Evolutionary conservation across 768 basidiomycete species (phyloP).

Genomic region (Psilocybe tampanensis): DNA sequence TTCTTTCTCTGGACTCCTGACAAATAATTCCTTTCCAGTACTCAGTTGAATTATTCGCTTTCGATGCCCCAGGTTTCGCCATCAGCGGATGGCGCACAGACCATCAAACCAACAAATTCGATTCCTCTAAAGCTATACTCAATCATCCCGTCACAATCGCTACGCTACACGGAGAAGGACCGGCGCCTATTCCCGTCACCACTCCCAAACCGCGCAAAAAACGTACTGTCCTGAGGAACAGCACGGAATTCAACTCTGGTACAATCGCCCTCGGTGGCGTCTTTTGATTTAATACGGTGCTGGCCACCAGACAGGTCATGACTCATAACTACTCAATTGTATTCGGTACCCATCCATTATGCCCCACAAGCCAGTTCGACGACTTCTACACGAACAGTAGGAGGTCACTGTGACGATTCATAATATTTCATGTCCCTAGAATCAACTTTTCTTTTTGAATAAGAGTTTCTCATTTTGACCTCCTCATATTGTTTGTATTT

Average conservation of each 20-base stretch:
- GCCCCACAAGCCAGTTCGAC: too few relatives aligned
- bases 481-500: too few relatives aligned
- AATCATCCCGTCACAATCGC: conserved; percentile 28
- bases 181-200: conserved; percentile 23
- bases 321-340: background rate
- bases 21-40: conserved; percentile 16
- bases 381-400: too few relatives aligned
- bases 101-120: background rate
- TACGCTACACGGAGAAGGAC: conserved; percentile 28
- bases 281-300: background rate
- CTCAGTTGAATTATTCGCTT: conserved; percentile 25
- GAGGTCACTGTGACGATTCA: too few relatives aligned
- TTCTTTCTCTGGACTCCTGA: background rate
- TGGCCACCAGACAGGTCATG: background rate
- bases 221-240: background rate
- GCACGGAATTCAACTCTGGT: background rate
- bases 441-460: too few relatives aligned
- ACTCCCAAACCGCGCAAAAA: conserved; percentile 15
- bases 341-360: too few relatives aligned
- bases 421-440: too few relatives aligned
- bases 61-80: conserved; percentile 23
- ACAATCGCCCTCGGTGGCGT: background rate
- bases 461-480: too few relatives aligned
- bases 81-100: background rate
- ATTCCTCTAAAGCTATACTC: conserved; percentile 14